Evolutionary conservation across 176 grass and related monocot species (phyloP).

Genomic region (Dendrocalamus sinicus): DNA sequence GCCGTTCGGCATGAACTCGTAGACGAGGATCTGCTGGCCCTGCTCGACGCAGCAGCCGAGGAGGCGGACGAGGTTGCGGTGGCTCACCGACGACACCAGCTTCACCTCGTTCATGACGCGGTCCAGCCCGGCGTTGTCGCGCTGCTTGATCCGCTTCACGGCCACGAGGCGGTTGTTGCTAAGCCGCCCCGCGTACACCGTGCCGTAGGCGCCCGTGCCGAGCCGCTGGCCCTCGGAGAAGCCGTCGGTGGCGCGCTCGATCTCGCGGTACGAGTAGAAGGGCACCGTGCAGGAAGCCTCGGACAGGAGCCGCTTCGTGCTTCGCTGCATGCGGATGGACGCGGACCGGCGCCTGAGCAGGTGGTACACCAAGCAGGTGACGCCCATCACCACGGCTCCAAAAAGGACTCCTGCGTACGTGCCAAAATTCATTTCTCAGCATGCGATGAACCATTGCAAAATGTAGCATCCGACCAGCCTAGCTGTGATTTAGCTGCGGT

Average conservation of each 20-base stretch:
- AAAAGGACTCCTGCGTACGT: constrained; percentile 43
- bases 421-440: neutral
- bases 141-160: constrained; percentile 66
- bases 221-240: constrained; percentile 58
- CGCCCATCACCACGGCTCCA: constrained; percentile 49
- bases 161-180: constrained; percentile 52
- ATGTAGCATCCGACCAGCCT: neutral
- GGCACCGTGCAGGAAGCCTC: constrained; percentile 53
- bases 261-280: constrained; percentile 70
- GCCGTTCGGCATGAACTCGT: constrained; percentile 93
- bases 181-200: constrained; percentile 58
- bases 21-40: constrained; percentile 77
- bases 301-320: constrained; percentile 47
- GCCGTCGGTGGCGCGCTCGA: constrained; percentile 63
- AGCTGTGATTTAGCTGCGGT: neutral
- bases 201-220: constrained; percentile 79
- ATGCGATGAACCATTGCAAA: neutral
- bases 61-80: constrained; percentile 70
- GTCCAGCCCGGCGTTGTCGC: constrained; percentile 41
- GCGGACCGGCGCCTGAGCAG: constrained; percentile 43
- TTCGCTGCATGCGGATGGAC: constrained; percentile 31
- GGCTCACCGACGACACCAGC: constrained; percentile 63
- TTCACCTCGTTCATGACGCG: constrained; percentile 74
- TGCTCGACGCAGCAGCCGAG: constrained; percentile 75
- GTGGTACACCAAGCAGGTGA: constrained; percentile 34